Percentiles rank a stretch among this genome's conserved stretches.
Conservation (phyloP, 768 basidiomycete genomes). For the Boletus eberwhitei region DNA sequence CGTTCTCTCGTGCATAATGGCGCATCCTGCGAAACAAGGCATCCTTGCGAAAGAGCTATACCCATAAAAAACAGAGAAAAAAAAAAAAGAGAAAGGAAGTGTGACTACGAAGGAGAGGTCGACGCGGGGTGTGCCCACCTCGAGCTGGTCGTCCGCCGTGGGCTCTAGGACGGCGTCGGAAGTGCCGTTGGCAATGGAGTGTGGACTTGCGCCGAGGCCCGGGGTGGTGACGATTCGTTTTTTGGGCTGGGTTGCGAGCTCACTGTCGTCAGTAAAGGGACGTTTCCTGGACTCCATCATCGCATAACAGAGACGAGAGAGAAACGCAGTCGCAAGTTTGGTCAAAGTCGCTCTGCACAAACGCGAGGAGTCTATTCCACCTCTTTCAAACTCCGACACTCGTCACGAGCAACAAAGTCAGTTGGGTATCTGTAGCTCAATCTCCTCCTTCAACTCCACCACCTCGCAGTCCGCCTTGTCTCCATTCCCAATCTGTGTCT, state of each 20-base stretch:
- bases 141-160: constrained; percentile 54
- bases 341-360: constrained; percentile 7
- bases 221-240: constrained; percentile 48
- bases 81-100: constrained; percentile 13
- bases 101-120: constrained; percentile 22
- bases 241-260: constrained; percentile 44
- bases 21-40: constrained; percentile 84
- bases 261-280: constrained; percentile 49
- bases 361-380: constrained; percentile 8
- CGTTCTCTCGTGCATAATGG: constrained; percentile 74
- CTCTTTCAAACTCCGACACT: constrained; percentile 31
- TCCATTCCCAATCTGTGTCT: constrained; percentile 88
- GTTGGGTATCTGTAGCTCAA: background rate
- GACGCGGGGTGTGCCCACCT: constrained; percentile 45
- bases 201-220: constrained; percentile 49
- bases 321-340: constrained; percentile 3
- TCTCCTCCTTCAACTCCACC: constrained; percentile 41
- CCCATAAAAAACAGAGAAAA: constrained; percentile 1
- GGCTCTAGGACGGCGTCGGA: constrained; percentile 39
- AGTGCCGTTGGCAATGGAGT: constrained; percentile 38
- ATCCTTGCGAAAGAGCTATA: constrained; percentile 79
- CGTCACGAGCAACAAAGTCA: background rate
- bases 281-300: constrained; percentile 62
- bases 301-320: constrained; percentile 14
- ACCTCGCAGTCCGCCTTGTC: constrained; percentile 83